Percentiles rank a stretch among this genome's conserved stretches.
phyloP scores from a whole-genome alignment of 192 early-diverging fungal genomes.

The Chytriomyces confervae region DNA sequence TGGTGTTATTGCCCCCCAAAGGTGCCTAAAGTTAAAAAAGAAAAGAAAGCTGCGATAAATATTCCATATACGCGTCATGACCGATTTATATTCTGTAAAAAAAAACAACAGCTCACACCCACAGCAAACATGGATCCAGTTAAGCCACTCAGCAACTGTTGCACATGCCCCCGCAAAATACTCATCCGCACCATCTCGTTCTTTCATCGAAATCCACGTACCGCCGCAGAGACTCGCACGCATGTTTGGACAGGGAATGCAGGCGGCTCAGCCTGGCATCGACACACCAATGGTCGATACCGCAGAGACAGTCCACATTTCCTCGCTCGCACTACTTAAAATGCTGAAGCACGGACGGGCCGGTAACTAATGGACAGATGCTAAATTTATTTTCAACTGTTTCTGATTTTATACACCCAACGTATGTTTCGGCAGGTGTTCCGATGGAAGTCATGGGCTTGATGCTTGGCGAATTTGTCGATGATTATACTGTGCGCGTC shows the following conservation, averaged over 20 bases:
- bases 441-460: slow-evolving; percentile 92
- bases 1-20: too few relatives aligned
- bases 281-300: slow-evolving; percentile 97
- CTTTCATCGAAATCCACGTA: too few relatives aligned
- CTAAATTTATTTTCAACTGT: slow-evolving; percentile 4
- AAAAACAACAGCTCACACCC: too few relatives aligned
- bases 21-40: too few relatives aligned
- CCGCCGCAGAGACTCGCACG: slow-evolving; percentile 42
- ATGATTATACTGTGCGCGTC: slow-evolving; percentile 95
- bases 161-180: too few relatives aligned
- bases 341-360: slow-evolving; percentile 50
- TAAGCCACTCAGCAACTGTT: too few relatives aligned
- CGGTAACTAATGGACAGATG: neutral
- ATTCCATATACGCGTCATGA: too few relatives aligned
- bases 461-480: slow-evolving; percentile 99
- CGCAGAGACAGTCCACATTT: slow-evolving; percentile 99
- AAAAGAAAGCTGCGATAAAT: too few relatives aligned
- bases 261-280: slow-evolving; percentile 51
- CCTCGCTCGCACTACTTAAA: slow-evolving; percentile 95
- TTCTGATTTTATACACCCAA: neutral
- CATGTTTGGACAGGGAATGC: slow-evolving; percentile 51
- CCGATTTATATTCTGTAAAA: too few relatives aligned
- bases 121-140: too few relatives aligned
- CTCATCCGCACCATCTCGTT: too few relatives aligned
- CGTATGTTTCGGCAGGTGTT: neutral